Conservation (phyloP, 2,329 filamentous ascomycete species). For the Scedosporium boydii region DNA sequence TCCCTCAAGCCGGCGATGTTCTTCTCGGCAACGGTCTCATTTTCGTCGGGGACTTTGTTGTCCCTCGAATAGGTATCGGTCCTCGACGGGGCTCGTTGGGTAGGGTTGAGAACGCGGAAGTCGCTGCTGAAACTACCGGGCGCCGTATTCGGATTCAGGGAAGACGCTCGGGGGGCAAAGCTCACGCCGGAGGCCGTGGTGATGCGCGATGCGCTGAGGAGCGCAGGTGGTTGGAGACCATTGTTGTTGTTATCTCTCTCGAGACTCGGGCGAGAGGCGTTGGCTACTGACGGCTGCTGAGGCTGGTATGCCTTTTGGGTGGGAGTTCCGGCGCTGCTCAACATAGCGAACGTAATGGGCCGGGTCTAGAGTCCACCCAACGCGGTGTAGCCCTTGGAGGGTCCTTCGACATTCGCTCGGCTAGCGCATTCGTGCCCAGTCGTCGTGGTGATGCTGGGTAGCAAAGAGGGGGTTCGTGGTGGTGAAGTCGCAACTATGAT, state of each 20-base stretch:
- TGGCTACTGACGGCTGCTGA: constrained; percentile 21
- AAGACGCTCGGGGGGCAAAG: constrained; percentile 56
- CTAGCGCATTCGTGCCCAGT: constrained; percentile 2
- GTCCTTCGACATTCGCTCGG: constrained; percentile 4
- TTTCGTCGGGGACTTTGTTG: constrained; percentile 54
- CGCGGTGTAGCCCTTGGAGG: constrained; percentile 2
- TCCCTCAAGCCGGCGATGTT: constrained; percentile 69
- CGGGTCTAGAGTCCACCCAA: constrained; percentile 6
- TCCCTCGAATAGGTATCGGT: constrained; percentile 30
- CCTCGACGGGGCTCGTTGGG: constrained; percentile 53
- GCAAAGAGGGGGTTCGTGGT: background rate
- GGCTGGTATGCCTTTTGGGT: constrained; percentile 41
- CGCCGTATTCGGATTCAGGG: constrained; percentile 59
- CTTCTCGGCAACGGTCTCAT: constrained; percentile 53
- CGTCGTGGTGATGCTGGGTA: background rate
- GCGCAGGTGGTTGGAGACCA: constrained; percentile 34
- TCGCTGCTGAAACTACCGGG: constrained; percentile 88
- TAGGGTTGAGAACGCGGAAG: constrained; percentile 61
- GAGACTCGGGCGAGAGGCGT: constrained; percentile 36
- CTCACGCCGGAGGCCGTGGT: constrained; percentile 46
- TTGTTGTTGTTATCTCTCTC: constrained; percentile 40
- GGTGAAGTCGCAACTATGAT: too few relatives aligned
- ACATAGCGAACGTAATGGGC: constrained; percentile 26
- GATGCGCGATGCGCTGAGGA: constrained; percentile 33
- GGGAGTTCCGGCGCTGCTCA: constrained; percentile 44